Evolutionary conservation across 768 basidiomycete species (phyloP).

Genomic region (Phanerochaete sordida): DNA sequence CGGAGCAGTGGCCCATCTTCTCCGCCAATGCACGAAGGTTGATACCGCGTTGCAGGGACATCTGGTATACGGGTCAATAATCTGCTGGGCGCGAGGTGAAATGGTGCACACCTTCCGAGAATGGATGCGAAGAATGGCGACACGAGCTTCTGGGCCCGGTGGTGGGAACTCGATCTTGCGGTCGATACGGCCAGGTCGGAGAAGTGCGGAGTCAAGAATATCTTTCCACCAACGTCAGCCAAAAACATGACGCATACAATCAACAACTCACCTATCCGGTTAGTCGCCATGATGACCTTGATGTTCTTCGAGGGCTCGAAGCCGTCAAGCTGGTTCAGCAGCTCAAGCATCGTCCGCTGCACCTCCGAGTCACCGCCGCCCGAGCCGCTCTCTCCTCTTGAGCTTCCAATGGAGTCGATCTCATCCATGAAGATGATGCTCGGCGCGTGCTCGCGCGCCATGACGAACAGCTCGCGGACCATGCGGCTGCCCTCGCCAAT

Average conservation of each 20-base stretch:
- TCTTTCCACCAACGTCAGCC: constrained; percentile 42
- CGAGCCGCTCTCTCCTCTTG: constrained; percentile 74
- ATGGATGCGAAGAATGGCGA: constrained; percentile 96
- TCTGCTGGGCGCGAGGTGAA: not conserved
- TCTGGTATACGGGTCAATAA: constrained; percentile 43
- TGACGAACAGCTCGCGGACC: constrained; percentile 97
- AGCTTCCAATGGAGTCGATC: constrained; percentile 95
- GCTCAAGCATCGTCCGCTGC: constrained; percentile 64
- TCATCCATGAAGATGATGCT: constrained; percentile 99
- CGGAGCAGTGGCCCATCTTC: constrained; percentile 99
- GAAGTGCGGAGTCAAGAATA: constrained; percentile 89
- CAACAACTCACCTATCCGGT: constrained; percentile 72
- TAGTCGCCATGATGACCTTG: constrained; percentile 95
- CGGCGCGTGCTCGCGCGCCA: constrained; percentile 96
- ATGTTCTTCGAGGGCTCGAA: constrained; percentile 77
- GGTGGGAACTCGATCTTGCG: constrained; percentile 98
- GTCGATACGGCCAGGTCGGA: constrained; percentile 94
- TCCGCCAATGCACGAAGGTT: constrained; percentile 94
- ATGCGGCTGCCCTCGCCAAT: constrained; percentile 96
- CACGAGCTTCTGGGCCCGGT: constrained; percentile 93
- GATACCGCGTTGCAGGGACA: constrained; percentile 97
- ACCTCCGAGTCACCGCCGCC: constrained; percentile 65
- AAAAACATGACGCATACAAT: not conserved
- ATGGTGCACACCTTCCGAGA: constrained; percentile 71
- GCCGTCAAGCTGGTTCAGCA: constrained; percentile 60